phyloP scores from a whole-genome alignment of 2,329 filamentous ascomycete species.

The Fusarium sp. region DNA sequence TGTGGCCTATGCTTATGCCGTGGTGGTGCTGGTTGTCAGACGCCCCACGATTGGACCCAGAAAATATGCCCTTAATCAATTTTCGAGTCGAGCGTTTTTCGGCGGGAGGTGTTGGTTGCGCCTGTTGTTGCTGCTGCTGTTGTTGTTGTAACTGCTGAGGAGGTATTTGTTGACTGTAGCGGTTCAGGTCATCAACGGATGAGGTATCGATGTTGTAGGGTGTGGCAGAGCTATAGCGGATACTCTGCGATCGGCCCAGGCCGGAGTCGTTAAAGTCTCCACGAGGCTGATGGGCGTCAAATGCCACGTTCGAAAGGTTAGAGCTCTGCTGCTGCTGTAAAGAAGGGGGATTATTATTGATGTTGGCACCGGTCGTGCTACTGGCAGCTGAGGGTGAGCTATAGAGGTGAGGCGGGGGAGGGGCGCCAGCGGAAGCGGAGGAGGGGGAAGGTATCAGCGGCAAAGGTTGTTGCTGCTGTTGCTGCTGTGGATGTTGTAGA shows the following conservation, averaged over 20 bases:
- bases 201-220: conserved; percentile 56
- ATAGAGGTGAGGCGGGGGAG: conserved; percentile 53
- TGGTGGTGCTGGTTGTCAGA: conserved; percentile 50
- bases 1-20: conserved; percentile 50
- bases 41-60: conserved; percentile 56
- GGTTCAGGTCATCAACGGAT: conserved; percentile 60
- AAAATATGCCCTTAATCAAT: conserved; percentile 69
- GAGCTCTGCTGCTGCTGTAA: conserved; percentile 52
- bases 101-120: conserved; percentile 48
- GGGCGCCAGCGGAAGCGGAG: conserved; percentile 27
- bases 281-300: conserved; percentile 56
- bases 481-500: conserved; percentile 47
- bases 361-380: conserved; percentile 43
- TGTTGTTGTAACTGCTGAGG: conserved; percentile 49
- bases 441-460: conserved; percentile 39
- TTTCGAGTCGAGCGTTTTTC: conserved; percentile 68
- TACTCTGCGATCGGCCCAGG: conserved; percentile 66
- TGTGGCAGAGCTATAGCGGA: conserved; percentile 59
- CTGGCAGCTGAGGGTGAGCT: conserved; percentile 49
- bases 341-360: conserved; percentile 49
- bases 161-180: conserved; percentile 43
- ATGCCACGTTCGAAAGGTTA: conserved; percentile 45
- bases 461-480: conserved; percentile 39
- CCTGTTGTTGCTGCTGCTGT: conserved; percentile 54
- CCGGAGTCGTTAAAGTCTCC: conserved; percentile 62